Evolutionary conservation across 192 early-diverging fungal genomes (phyloP).

Genomic region (Coemansia sp.): DNA sequence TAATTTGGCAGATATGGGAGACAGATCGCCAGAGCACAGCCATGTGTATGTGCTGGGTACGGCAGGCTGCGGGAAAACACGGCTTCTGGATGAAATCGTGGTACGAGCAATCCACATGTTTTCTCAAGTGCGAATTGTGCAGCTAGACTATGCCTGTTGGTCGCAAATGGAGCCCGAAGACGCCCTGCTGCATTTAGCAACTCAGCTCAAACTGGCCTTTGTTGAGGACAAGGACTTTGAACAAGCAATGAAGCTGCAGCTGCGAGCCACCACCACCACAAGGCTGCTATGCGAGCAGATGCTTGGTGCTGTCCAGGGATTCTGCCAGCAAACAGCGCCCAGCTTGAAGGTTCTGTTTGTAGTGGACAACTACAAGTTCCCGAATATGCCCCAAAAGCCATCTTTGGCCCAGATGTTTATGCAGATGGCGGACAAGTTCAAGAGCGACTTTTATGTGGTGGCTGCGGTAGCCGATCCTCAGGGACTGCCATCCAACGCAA

Average conservation of each 20-base stretch:
- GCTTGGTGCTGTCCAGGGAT: not conserved
- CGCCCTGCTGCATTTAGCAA: no score
- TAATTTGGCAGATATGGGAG: no score
- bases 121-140: conserved; percentile 7
- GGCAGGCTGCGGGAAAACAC: conserved; percentile 11
- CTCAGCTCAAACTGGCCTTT: not conserved
- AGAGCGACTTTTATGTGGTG: not conserved
- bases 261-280: not conserved
- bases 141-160: no score
- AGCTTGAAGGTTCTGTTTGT: not conserved
- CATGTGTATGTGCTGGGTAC: not conserved
- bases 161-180: no score
- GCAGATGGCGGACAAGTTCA: not conserved
- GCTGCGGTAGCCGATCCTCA: not conserved
- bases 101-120: not conserved
- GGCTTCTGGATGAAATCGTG: conserved; percentile 11
- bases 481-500: not conserved
- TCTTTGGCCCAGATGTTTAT: not conserved
- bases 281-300: not conserved
- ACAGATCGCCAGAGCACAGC: no score
- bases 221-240: not conserved
- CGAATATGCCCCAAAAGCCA: not conserved
- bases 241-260: not conserved
- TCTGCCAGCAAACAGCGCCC: not conserved
- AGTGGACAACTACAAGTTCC: not conserved